Evolutionary conservation across 257 asterid species (phyloP).

Genomic region (Rauvolfia tetraphylla): DNA sequence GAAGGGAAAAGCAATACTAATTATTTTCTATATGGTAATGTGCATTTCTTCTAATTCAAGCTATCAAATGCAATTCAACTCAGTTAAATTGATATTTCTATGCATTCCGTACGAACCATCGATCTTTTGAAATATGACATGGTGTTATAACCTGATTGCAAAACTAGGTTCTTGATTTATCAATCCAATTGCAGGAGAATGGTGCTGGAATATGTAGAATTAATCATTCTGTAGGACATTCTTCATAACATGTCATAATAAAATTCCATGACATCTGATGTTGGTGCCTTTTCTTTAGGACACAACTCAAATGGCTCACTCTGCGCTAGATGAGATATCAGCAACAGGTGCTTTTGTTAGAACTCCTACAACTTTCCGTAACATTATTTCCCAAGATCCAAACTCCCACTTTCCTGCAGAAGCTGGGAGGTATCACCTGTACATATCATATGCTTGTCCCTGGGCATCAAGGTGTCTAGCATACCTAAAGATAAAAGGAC

Average conservation of each 20-base stretch:
- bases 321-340: conserved; percentile 80
- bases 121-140: neutral
- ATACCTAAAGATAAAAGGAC: conserved; percentile 83
- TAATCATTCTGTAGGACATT: neutral
- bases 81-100: neutral
- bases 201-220: neutral
- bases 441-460: conserved; percentile 88
- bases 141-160: neutral
- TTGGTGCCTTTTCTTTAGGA: conserved; percentile 21
- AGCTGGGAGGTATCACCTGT: conserved; percentile 86
- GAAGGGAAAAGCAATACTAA: neutral
- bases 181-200: neutral
- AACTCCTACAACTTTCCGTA: conserved; percentile 74
- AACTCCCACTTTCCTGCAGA: conserved; percentile 67
- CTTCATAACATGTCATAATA: neutral
- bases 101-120: neutral
- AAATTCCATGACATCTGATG: neutral
- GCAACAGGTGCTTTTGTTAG: conserved; percentile 77
- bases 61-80: neutral
- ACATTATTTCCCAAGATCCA: conserved; percentile 55
- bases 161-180: too few relatives aligned
- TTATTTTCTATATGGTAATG: neutral
- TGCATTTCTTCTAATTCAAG: neutral
- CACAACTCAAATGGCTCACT: conserved; percentile 56
- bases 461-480: conserved; percentile 97